These are phyloP conservation scores for Phascolomyces articulosus DNA, from an alignment of 371 early-diverging fungal genomes.

Conservation along the genomic window DNA sequence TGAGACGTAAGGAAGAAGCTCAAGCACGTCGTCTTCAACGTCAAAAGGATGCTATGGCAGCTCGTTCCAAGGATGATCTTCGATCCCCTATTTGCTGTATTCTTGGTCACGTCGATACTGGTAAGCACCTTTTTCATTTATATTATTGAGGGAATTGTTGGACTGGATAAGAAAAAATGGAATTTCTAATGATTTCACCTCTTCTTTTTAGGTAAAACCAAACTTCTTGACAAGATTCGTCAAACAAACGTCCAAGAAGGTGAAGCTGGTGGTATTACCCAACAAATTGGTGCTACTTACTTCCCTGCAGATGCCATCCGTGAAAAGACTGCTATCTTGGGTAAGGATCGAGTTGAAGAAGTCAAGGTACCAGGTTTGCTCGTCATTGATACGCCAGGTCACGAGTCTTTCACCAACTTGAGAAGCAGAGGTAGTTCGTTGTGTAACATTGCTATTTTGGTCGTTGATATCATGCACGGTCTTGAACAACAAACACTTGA, in stretches of 20 bases:
- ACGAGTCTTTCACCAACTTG: conserved; percentile 99
- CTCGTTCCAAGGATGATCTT: conserved; percentile 86
- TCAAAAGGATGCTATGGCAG: conserved; percentile 79
- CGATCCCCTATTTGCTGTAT: conserved; percentile 99
- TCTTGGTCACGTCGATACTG: conserved; percentile 99
- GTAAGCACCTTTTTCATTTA: conserved; percentile 51
- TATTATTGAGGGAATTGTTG: background rate
- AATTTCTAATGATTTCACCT: background rate
- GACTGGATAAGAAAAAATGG: background rate
- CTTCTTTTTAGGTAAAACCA: conserved; percentile 78
- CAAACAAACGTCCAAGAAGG: conserved; percentile 99
- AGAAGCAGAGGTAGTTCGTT: conserved; percentile 98
- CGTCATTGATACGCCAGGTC: conserved; percentile 99
- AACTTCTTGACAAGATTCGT: conserved; percentile 99
- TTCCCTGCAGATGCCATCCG: conserved; percentile 97
- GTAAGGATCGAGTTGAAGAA: conserved; percentile 39
- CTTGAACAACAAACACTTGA: conserved; percentile 99
- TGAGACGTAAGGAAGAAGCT: conserved; percentile 81
- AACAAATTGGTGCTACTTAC: conserved; percentile 99
- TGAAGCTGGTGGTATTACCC: conserved; percentile 99
- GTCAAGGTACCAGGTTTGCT: conserved; percentile 97
- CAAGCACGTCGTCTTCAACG: conserved; percentile 77
- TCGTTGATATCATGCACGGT: conserved; percentile 99
- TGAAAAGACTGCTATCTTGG: conserved; percentile 86
- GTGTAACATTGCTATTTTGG: conserved; percentile 99